A percentile compares a stretch with the other conserved stretches of the same genome.
These are phyloP conservation scores for Cryptococcus maquisensis DNA, from an alignment of 1,284 basidiomycete species.

Conservation along the genomic window DNA sequence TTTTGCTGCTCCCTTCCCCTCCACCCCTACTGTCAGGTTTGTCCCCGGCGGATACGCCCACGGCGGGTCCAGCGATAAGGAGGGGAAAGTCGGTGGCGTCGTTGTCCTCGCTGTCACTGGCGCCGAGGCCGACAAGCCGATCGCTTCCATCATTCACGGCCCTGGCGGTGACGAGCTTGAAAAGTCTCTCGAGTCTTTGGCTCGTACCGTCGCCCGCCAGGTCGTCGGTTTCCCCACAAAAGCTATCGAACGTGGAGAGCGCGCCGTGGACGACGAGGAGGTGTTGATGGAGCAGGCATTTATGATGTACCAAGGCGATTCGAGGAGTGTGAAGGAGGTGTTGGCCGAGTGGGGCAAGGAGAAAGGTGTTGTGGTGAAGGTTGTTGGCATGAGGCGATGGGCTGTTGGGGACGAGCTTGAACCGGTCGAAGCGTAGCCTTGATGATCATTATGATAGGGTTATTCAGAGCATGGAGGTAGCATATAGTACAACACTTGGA, in stretches of 20 bases:
- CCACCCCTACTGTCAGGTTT: conserved; percentile 52
- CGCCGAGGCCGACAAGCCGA: conserved; percentile 30
- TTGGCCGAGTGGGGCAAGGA: conserved; percentile 64
- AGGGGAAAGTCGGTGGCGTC: conserved; percentile 68
- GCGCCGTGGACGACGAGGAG: conserved; percentile 52
- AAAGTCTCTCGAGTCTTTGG: conserved; percentile 61
- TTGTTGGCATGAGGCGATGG: conserved; percentile 46
- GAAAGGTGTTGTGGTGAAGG: conserved; percentile 47
- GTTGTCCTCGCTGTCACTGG: conserved; percentile 61
- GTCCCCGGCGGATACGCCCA: conserved; percentile 78
- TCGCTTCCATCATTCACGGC: conserved; percentile 36
- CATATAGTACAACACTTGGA: not conserved
- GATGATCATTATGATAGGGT: not conserved
- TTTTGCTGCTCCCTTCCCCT: conserved; percentile 60
- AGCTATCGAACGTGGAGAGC: conserved; percentile 50
- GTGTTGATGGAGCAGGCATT: conserved; percentile 73
- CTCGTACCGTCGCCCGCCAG: conserved; percentile 75
- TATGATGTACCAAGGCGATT: conserved; percentile 59
- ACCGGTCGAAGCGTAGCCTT: not conserved
- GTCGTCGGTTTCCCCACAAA: conserved; percentile 77
- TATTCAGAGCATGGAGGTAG: not conserved
- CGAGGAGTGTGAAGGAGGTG: conserved; percentile 60
- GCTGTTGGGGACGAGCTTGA: conserved; percentile 33
- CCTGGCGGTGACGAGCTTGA: conserved; percentile 49
- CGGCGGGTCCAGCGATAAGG: conserved; percentile 54